phyloP scores from a whole-genome alignment of 108 stramenopile species.

The Conticribra weissflogii region DNA sequence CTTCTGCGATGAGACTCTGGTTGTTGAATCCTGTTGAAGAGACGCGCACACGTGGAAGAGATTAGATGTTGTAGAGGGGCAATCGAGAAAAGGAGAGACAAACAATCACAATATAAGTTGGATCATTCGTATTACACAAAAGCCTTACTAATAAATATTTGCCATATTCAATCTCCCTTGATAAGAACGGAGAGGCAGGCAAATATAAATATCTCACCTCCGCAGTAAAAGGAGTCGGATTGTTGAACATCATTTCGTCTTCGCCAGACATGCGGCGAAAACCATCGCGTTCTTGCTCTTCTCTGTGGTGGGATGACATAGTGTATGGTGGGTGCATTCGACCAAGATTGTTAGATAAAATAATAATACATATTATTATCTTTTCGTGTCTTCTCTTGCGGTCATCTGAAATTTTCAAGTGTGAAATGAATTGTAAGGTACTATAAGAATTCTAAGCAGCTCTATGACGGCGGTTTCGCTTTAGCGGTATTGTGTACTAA shows the following conservation, averaged over 20 bases:
- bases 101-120: not conserved
- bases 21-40: too few relatives aligned
- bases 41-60: too few relatives aligned
- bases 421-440: too few relatives aligned
- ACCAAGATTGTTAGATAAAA: too few relatives aligned
- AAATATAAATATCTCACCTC: constrained; percentile 22
- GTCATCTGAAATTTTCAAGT: too few relatives aligned
- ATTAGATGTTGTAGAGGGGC: too few relatives aligned
- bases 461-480: too few relatives aligned
- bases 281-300: constrained; percentile 12
- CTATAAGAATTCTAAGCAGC: too few relatives aligned
- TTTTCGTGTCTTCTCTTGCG: too few relatives aligned
- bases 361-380: too few relatives aligned
- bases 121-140: not conserved
- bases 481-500: too few relatives aligned
- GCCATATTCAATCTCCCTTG: not conserved
- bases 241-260: constrained; percentile 49
- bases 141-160: not conserved
- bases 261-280: constrained; percentile 41
- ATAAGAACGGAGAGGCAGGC: not conserved
- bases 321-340: not conserved
- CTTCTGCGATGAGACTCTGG: constrained; percentile 21
- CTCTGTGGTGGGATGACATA: constrained; percentile 23
- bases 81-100: not conserved
- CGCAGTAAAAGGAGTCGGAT: constrained; percentile 28